Base-by-base conservation (phyloP, 2,329 filamentous ascomycete genomes). In the Colletotrichum sp. region DNA sequence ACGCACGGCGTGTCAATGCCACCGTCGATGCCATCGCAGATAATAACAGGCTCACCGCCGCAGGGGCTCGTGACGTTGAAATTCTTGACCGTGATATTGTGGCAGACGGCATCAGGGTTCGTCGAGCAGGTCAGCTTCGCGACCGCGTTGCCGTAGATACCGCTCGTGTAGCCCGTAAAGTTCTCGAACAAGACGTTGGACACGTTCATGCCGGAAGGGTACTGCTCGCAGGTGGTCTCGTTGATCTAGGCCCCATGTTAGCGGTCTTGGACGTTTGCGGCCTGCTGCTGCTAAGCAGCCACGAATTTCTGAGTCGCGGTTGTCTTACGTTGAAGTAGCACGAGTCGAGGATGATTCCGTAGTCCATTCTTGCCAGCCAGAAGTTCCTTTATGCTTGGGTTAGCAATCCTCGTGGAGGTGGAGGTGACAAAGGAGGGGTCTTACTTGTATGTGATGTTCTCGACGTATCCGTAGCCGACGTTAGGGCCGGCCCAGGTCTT, bases 401-500 rank as follows among this genome's bases (percentile, higher is more conserved):
- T 21, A 76, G 74, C 16, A 3, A 5, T 12, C 8, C 8, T 49
- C n/a, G 5, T 8, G 7, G 16, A 24, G 36, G n/a, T 64, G 18
- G 2, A 9, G 9, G n/a, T 8, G 10, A 24, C 32, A 28, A 64
- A 36, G 18, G 8, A 59, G 55, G 36, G 2, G 24, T 13, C 69
- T 69, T 13, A 77, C 72, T 77, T 77, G 87, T 92, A 93, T 3
- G 91, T 93, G 64, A 93, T 86, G 80, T 93, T 93, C 78, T 90
- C 87, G 77, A 93, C 90, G 71, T 89, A 92, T 10, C 91, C 91
- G 75, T 91, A 92, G 3, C 91, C 91, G 1, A 89, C 88, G 60
- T 88, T 83, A 3, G 86, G 83, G 0, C 91, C 91, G 0, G 91
- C 91, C 91, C 91, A 93, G 4, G 88, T 87, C 84, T 93, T 93